phyloP scores from a whole-genome alignment of 2,329 filamentous ascomycete genomes.

The Aspergillus pseudotamarii region DNA sequence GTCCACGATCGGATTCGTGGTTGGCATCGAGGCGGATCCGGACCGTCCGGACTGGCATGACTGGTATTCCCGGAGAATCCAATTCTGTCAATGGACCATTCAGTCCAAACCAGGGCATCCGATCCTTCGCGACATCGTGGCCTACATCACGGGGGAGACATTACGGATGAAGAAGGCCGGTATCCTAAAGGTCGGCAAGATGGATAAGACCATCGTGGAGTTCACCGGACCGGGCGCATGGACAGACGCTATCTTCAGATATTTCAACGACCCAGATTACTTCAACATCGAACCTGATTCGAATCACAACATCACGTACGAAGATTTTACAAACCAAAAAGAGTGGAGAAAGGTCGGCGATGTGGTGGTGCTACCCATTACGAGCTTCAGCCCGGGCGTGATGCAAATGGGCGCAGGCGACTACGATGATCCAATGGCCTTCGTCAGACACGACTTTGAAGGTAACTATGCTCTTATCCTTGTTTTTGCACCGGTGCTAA shows the following conservation, averaged over 20 bases:
- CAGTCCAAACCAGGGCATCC: slow-evolving; percentile 94
- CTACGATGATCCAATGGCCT: slow-evolving; percentile 90
- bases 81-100: slow-evolving; percentile 99
- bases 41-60: slow-evolving; percentile 89
- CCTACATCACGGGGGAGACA: slow-evolving; percentile 81
- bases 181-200: slow-evolving; percentile 61
- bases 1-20: slow-evolving; percentile 77
- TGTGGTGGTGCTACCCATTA: slow-evolving; percentile 91
- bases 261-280: slow-evolving; percentile 88
- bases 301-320: slow-evolving; percentile 75
- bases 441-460: slow-evolving; percentile 96
- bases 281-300: slow-evolving; percentile 74
- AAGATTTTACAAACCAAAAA: slow-evolving; percentile 87
- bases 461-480: slow-evolving; percentile 54
- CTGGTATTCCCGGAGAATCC: slow-evolving; percentile 95
- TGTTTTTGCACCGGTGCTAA: slow-evolving; percentile 14
- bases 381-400: slow-evolving; percentile 94
- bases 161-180: slow-evolving; percentile 71
- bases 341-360: slow-evolving; percentile 85
- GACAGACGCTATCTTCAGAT: slow-evolving; percentile 90
- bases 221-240: slow-evolving; percentile 93
- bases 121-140: slow-evolving; percentile 82
- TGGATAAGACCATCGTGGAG: slow-evolving; percentile 79
- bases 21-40: slow-evolving; percentile 95
- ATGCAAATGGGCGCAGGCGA: slow-evolving; percentile 90